phyloP scores from a whole-genome alignment of 2,329 filamentous ascomycete genomes.

The Acrodontium crateriforme region DNA sequence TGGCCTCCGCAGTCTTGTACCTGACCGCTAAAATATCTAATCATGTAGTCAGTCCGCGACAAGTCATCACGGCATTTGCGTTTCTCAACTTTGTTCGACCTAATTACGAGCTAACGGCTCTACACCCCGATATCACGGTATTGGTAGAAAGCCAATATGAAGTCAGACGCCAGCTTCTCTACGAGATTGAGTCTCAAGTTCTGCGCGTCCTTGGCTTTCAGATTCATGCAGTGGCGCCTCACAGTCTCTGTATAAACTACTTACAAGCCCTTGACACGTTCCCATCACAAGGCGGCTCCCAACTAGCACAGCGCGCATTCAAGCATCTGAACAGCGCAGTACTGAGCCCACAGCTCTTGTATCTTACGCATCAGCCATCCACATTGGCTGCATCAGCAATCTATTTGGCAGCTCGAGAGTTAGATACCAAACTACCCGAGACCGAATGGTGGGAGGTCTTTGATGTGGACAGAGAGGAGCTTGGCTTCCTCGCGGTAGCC shows the following conservation, averaged over 20 bases:
- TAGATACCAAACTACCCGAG: conserved; percentile 63
- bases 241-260: conserved; percentile 80
- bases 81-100: conserved; percentile 58
- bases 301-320: conserved; percentile 51
- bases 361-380: conserved; percentile 81
- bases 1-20: conserved; percentile 70
- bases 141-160: conserved; percentile 22
- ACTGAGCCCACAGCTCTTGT: conserved; percentile 75
- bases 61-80: conserved; percentile 70
- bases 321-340: conserved; percentile 77
- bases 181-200: conserved; percentile 64
- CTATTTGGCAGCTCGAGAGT: conserved; percentile 73
- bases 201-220: conserved; percentile 67
- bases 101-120: conserved; percentile 37
- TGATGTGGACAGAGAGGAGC: conserved; percentile 84
- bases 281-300: conserved; percentile 26
- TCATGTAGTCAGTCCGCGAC: conserved; percentile 60
- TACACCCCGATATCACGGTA: neutral
- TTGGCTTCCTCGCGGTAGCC: conserved; percentile 82
- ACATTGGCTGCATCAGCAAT: conserved; percentile 76
- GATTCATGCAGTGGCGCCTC: conserved; percentile 71
- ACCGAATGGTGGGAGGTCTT: conserved; percentile 97
- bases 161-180: conserved; percentile 47
- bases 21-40: conserved; percentile 72
- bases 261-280: conserved; percentile 74